Percentiles rank a stretch among this genome's conserved stretches.
Evolutionary conservation across 495 filamentous ascomycete species (phyloP).

Genomic region (Pseudevernia furfuracea): DNA sequence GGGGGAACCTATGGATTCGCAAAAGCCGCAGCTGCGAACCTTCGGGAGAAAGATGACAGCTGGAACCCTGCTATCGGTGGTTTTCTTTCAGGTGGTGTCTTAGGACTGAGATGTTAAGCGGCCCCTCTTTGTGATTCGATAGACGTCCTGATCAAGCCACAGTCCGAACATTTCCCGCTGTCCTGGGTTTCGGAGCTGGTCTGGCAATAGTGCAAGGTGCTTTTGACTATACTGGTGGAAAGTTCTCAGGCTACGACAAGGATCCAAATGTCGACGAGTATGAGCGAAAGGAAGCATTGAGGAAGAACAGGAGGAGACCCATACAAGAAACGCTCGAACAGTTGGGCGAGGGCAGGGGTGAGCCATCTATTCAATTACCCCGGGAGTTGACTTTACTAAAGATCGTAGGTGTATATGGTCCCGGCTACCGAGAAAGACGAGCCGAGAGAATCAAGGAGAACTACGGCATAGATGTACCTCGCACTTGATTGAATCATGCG

Average conservation of each 20-base stretch:
- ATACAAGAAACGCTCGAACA: slow-evolving; percentile 75
- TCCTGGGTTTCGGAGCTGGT: slow-evolving; percentile 67
- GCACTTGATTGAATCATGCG: not conserved
- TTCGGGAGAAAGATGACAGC: slow-evolving; percentile 66
- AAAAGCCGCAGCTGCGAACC: slow-evolving; percentile 62
- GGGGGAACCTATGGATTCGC: slow-evolving; percentile 74
- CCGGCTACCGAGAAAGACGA: slow-evolving; percentile 82
- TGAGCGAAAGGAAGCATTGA: slow-evolving; percentile 65
- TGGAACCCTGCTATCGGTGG: slow-evolving; percentile 65
- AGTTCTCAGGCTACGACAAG: slow-evolving; percentile 48
- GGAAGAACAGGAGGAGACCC: slow-evolving; percentile 65
- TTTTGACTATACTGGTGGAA: slow-evolving; percentile 72
- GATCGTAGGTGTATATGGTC: slow-evolving; percentile 63
- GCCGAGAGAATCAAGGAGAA: slow-evolving; percentile 75
- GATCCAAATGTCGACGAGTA: slow-evolving; percentile 66
- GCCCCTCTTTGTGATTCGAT: not conserved
- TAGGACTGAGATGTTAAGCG: slow-evolving; percentile 56
- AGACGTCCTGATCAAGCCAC: slow-evolving; percentile 16
- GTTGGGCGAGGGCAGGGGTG: slow-evolving; percentile 87
- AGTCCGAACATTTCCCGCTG: slow-evolving; percentile 71
- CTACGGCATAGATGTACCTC: slow-evolving; percentile 56
- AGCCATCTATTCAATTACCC: not conserved
- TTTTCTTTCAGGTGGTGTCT: slow-evolving; percentile 59
- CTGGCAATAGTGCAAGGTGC: slow-evolving; percentile 56
- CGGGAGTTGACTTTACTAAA: not conserved